phyloP scores from a whole-genome alignment of 192 early-diverging fungal species.

The Entophlyctis luteolus region DNA sequence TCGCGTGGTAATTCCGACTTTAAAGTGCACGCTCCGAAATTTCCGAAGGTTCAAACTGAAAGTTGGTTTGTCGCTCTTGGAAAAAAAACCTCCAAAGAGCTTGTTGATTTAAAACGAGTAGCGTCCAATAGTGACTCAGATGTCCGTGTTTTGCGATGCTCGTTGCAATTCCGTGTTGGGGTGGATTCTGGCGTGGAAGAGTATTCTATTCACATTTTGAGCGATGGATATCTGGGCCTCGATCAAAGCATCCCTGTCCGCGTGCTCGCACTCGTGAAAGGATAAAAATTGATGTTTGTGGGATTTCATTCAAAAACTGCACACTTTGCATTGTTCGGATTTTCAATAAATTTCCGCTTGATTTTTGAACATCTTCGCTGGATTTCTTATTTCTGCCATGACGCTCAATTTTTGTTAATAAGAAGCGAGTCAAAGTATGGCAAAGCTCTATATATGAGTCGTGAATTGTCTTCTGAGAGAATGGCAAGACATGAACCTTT shows the following conservation, averaged over 20 bases:
- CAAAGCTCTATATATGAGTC: too few relatives aligned
- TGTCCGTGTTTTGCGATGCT: neutral
- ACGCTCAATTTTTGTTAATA: too few relatives aligned
- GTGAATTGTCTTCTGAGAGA: too few relatives aligned
- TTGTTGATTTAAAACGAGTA: constrained; percentile 78
- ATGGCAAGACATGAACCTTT: too few relatives aligned
- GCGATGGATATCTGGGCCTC: constrained; percentile 50
- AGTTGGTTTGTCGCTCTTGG: constrained; percentile 90
- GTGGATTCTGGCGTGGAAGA: constrained; percentile 11
- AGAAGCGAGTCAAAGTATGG: too few relatives aligned
- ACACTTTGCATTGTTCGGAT: too few relatives aligned
- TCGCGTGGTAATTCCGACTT: constrained; percentile 5
- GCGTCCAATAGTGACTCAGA: constrained; percentile 23
- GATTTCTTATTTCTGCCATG: too few relatives aligned
- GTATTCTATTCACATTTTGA: neutral
- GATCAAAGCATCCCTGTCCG: constrained; percentile 43
- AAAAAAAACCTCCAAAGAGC: constrained; percentile 55
- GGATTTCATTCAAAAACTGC: too few relatives aligned
- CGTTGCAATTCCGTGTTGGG: constrained; percentile 8
- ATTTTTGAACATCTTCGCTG: too few relatives aligned
- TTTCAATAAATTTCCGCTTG: too few relatives aligned
- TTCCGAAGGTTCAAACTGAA: constrained; percentile 89
- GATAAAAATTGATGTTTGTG: too few relatives aligned
- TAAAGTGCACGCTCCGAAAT: constrained; percentile 74
- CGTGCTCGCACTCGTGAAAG: constrained; percentile 7